A percentile compares a stretch with the other conserved stretches of the same genome.
phyloP scores from a whole-genome alignment of 768 basidiomycete species.

The Rhizopogon rudus region DNA sequence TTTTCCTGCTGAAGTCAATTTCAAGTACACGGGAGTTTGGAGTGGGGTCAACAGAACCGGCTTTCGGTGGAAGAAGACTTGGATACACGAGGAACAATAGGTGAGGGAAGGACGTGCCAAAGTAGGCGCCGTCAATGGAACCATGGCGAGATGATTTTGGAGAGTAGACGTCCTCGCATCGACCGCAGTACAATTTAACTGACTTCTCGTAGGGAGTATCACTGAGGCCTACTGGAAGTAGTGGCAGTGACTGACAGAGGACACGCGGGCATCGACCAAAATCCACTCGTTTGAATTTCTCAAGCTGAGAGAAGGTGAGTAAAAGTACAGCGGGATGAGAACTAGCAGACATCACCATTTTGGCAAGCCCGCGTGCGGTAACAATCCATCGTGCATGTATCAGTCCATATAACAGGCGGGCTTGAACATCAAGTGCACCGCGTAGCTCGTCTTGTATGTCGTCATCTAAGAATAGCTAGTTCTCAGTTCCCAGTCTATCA shows the following conservation, averaged over 20 bases:
- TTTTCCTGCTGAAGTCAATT: constrained; percentile 29
- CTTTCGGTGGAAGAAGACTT: constrained; percentile 83
- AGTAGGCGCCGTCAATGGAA: constrained; percentile 97
- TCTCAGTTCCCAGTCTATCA: background rate
- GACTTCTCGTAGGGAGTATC: constrained; percentile 99
- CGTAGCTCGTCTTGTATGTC: constrained; percentile 92
- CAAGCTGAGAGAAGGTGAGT: constrained; percentile 48
- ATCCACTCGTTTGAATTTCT: constrained; percentile 97
- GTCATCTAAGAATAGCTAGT: constrained; percentile 55
- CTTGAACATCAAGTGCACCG: constrained; percentile 89
- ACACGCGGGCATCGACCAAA: constrained; percentile 99
- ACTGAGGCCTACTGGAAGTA: constrained; percentile 94
- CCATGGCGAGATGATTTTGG: constrained; percentile 97
- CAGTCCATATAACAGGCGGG: constrained; percentile 88
- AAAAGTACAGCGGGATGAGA: background rate
- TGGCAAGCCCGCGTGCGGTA: constrained; percentile 86
- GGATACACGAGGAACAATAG: constrained; percentile 97
- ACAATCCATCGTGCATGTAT: constrained; percentile 98
- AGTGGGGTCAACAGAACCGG: constrained; percentile 39
- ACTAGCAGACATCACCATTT: constrained; percentile 63
- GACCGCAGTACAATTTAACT: constrained; percentile 97
- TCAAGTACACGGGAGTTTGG: constrained; percentile 21
- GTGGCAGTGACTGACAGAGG: constrained; percentile 88
- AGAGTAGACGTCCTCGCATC: constrained; percentile 97
- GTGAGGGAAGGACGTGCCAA: constrained; percentile 97